Conservation (phyloP, 805 yeast genomes). For the Torulaspora delbrueckii region DNA sequence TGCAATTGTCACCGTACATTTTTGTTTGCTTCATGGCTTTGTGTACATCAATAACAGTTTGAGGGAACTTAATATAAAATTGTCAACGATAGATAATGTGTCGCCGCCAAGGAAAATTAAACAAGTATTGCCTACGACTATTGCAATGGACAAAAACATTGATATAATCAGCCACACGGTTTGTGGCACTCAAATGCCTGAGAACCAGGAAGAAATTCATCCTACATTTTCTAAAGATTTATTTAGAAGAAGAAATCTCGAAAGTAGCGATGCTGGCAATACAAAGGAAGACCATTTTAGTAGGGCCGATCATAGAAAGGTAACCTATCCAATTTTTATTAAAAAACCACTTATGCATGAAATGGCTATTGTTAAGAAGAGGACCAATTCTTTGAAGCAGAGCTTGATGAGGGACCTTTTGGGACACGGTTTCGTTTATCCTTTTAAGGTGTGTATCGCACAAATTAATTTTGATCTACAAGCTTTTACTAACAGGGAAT, state of each 20-base stretch:
- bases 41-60: not conserved
- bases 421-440: conserved; percentile 19
- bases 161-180: conserved; percentile 2
- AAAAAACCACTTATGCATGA: not conserved
- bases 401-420: conserved; percentile 16
- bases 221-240: not conserved
- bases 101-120: not conserved
- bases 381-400: conserved; percentile 3
- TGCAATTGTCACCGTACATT: not conserved
- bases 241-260: not conserved
- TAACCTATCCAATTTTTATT: not conserved
- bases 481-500: conserved; percentile 1
- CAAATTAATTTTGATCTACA: not conserved
- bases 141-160: not conserved
- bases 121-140: not conserved
- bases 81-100: not conserved
- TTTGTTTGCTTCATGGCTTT: conserved; percentile 16
- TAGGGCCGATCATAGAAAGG: not conserved
- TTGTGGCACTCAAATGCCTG: not conserved
- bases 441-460: conserved; percentile 16
- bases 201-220: not conserved
- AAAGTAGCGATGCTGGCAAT: not conserved
- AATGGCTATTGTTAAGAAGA: not conserved
- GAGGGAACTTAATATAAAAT: not conserved
- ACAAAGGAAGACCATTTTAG: not conserved